Evolutionary conservation across 176 grass and related monocot species (phyloP), one percentile per base, ranked within the genome.

Genomic region (Guadua angustifolia): DNA sequence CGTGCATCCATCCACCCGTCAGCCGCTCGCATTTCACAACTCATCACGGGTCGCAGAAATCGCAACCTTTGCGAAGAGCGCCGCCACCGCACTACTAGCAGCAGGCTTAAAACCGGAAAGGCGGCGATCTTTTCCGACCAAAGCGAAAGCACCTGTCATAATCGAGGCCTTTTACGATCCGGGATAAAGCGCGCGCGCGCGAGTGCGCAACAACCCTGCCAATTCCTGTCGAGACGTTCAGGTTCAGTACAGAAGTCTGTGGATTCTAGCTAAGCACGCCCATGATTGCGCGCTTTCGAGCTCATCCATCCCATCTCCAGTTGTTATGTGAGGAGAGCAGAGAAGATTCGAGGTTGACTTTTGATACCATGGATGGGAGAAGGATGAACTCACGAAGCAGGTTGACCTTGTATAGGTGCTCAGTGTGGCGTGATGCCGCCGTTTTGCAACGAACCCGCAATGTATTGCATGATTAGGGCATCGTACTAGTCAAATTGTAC

Each of bases 121-220:
- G 77, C 35, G 5, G n/a, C 49, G 81, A 84, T 39, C 81, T 79
- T 84, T 89, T 7, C 67, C 14, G 39, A 5, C 81, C 74, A 16
- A 15, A 60, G 73, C 72, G 65, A 79, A 42, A 57, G 8, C 47
- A 60, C 76, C 61, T 80, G 69, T 5, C 82, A 80, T 75, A 11
- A 89, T 85, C 24, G 51, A 15, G 7, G 8, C 6, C 58, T 70
- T 83, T 71, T 78, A 71, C 38, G 46, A 49, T 59, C 78, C 59
- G 39, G 4, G 55, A 39, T 10, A 82, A 71, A 71, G 67, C 33
- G 21, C 0, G 49, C 4, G 5, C 18, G 62, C 73, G 67, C 33
- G 43, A 35, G 77, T 50, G 75, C 58, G 67, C 81, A 70, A 56
- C 74, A 15, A 67, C 50, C 25, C 55, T 7, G 66, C 59, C 57